phyloP scores from a whole-genome alignment of 495 filamentous ascomycete genomes.

The Copromyces sp. region DNA sequence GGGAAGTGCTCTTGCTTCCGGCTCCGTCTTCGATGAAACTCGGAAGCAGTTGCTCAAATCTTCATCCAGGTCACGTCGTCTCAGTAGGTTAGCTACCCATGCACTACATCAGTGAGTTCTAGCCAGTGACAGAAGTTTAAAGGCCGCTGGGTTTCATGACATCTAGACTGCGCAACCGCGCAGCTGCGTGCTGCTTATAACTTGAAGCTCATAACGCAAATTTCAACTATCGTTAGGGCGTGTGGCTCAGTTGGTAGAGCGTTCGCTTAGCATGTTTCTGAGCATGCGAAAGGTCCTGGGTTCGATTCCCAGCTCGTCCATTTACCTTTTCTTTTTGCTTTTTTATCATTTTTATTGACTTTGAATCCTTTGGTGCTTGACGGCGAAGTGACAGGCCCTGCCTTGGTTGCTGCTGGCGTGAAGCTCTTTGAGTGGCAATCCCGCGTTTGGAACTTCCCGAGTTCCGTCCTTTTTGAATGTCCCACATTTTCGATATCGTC shows the following conservation, averaged over 20 bases:
- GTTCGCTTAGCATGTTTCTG: conserved; percentile 16
- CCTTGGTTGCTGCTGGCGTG: background rate
- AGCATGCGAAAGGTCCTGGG: conserved; percentile 20
- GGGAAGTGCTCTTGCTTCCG: no score
- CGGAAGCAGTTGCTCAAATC: no score
- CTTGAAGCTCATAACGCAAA: no score
- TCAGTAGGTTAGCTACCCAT: no score
- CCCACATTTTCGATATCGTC: background rate
- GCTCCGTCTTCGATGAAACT: no score
- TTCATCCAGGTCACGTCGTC: no score
- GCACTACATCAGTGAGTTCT: no score
- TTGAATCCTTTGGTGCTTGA: background rate
- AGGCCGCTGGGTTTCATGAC: no score
- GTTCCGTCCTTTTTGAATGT: background rate
- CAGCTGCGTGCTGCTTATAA: no score
- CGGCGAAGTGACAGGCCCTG: background rate
- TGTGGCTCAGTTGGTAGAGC: conserved; percentile 20
- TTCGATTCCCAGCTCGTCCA: conserved; percentile 22
- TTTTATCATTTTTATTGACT: background rate
- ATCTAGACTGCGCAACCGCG: no score
- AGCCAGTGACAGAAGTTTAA: no score
- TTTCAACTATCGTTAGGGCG: conserved; percentile 1
- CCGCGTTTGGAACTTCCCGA: background rate
- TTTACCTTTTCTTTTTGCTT: background rate
- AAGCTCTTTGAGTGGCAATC: background rate